Conservation (phyloP, 768 basidiomycete species). For the Boletus bicolor region DNA sequence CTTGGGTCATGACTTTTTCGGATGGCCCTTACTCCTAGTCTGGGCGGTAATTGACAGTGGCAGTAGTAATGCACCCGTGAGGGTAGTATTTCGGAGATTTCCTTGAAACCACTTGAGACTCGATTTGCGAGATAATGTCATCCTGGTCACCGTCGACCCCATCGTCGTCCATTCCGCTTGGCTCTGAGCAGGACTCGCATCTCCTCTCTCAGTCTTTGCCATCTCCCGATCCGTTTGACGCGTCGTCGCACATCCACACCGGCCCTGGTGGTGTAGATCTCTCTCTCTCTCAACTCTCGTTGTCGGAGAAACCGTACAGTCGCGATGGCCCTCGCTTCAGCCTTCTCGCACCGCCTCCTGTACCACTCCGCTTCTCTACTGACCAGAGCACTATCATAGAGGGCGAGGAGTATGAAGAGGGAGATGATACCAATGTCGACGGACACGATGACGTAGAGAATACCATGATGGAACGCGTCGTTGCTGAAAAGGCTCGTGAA, state of each 20-base stretch:
- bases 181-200: slow-evolving; percentile 31
- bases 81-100: neutral
- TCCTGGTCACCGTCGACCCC: slow-evolving; percentile 31
- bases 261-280: slow-evolving; percentile 49
- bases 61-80: neutral
- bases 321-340: slow-evolving; percentile 34
- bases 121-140: slow-evolving; percentile 19
- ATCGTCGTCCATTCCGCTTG: slow-evolving; percentile 26
- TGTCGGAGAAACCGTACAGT: slow-evolving; percentile 33
- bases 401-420: slow-evolving; percentile 22
- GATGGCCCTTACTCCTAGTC: neutral
- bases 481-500: slow-evolving; percentile 46
- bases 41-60: no score
- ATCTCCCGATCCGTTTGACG: slow-evolving; percentile 30
- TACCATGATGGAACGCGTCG: slow-evolving; percentile 24
- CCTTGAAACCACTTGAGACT: neutral
- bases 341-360: slow-evolving; percentile 30
- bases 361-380: slow-evolving; percentile 11
- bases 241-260: slow-evolving; percentile 32
- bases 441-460: slow-evolving; percentile 17
- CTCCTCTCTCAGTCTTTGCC: slow-evolving; percentile 49
- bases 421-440: slow-evolving; percentile 6
- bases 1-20: neutral
- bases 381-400: slow-evolving; percentile 28
- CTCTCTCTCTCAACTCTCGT: slow-evolving; percentile 55